Conservation (phyloP, 768 basidiomycete genomes). For the Panaeolus papilionaceus region DNA sequence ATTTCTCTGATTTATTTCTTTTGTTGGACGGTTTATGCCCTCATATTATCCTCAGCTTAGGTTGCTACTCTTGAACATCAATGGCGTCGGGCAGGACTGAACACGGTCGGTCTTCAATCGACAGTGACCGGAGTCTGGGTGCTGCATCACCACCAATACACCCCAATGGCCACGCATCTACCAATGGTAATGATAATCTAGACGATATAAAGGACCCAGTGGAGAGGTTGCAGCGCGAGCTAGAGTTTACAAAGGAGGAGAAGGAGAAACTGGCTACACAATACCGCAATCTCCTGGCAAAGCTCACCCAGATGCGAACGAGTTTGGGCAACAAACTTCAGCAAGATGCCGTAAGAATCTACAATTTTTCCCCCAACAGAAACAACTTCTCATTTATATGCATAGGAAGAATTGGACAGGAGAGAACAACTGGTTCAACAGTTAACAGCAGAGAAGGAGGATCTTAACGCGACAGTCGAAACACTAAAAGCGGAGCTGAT, state of each 20-base stretch:
- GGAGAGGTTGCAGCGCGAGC: conserved; percentile 71
- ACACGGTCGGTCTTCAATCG: conserved; percentile 45
- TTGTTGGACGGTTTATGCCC: neutral
- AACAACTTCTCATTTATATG: conserved; percentile 6
- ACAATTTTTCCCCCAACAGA: neutral
- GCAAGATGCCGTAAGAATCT: conserved; percentile 85
- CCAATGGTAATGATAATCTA: conserved; percentile 38
- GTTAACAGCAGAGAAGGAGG: conserved; percentile 79
- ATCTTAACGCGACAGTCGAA: conserved; percentile 71
- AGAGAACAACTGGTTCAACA: conserved; percentile 85
- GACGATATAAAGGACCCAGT: conserved; percentile 56
- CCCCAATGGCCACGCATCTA: conserved; percentile 37
- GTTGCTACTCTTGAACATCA: conserved; percentile 23
- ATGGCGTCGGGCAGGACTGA: conserved; percentile 35
- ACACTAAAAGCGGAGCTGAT: conserved; percentile 85
- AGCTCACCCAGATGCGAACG: conserved; percentile 91
- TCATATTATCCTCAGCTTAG: neutral
- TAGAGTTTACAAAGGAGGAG: conserved; percentile 79
- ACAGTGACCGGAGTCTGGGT: conserved; percentile 49
- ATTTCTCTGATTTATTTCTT: conserved; percentile 2
- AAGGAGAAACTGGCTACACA: conserved; percentile 88
- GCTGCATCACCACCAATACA: conserved; percentile 33
- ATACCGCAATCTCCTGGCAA: conserved; percentile 85
- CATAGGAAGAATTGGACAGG: conserved; percentile 97
- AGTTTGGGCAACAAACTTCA: conserved; percentile 93